Evolutionary conservation across 2,329 filamentous ascomycete species (phyloP).

Genomic region (Colletotrichum agaves): DNA sequence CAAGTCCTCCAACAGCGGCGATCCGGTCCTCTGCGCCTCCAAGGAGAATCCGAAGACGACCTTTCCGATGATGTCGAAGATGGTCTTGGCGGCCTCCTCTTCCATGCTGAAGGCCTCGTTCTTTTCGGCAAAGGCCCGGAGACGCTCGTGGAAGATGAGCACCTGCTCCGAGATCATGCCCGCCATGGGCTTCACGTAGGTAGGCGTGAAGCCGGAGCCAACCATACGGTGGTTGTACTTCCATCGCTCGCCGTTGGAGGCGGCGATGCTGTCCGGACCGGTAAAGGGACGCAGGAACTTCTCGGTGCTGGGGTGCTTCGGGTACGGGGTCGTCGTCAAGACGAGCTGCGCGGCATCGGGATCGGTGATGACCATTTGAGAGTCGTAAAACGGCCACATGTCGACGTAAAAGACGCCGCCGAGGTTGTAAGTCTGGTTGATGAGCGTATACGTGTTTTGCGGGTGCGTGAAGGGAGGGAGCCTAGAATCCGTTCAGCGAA

Average conservation of each 20-base stretch:
- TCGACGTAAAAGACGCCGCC: conserved; percentile 48
- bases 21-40: conserved; percentile 39
- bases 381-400: conserved; percentile 43
- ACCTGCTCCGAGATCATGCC: conserved; percentile 43
- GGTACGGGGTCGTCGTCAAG: conserved; percentile 39
- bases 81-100: conserved; percentile 40
- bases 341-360: conserved; percentile 43
- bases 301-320: conserved; percentile 38
- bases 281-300: conserved; percentile 41
- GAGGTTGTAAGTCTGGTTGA: conserved; percentile 41
- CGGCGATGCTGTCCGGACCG: conserved; percentile 40
- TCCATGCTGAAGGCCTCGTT: conserved; percentile 40
- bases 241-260: conserved; percentile 44
- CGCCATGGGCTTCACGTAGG: conserved; percentile 41
- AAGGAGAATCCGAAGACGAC: conserved; percentile 40
- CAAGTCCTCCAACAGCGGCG: conserved; percentile 37
- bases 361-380: conserved; percentile 42
- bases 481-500: neutral
- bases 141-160: conserved; percentile 39
- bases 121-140: conserved; percentile 31
- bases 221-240: conserved; percentile 44
- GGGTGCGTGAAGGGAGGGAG: conserved; percentile 42
- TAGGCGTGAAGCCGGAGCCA: conserved; percentile 44
- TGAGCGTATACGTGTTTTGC: conserved; percentile 41
- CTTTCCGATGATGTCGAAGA: conserved; percentile 42